Evolutionary conservation across 2,329 filamentous ascomycete species (phyloP), one percentile per base, ranked within the genome.

Genomic region (Trichoderma cornu-damae): DNA sequence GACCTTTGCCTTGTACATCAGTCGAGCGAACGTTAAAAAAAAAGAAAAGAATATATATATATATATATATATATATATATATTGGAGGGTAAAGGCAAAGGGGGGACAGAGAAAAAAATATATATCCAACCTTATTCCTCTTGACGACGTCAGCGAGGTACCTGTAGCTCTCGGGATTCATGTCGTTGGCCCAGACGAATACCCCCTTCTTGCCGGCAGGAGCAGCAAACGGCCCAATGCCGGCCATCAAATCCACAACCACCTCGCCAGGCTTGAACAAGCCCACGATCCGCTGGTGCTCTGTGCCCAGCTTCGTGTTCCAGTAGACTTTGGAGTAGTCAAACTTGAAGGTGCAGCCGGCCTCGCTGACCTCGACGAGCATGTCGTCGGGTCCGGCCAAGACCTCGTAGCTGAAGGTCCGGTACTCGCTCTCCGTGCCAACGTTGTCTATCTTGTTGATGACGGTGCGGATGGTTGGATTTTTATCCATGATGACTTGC

Each of bases 311-410:
- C 64, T 93, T 86, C 67, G 86, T 91, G 74, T 99, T 99, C 93
- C 93, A 99, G 78, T 99, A 99, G 3, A 99, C 94, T 65, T 95
- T 95, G 61, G 88, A 84, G 72, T 96, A 99, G 76, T 99, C 89
- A 72, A 99, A 97, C 57, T 80, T 79, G 75, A 96, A 99, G n/a
- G 80, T 77, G 75, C 94, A 97, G 60, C 85, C 83, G 65, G 89
- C 87, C 73, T 96, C 91, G 62, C 82, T 84, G 52, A 94, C 81
- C 61, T 89, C 83, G 55, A 99, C 94, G 53, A 92, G 85, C 71
- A 96, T 77, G 67, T 97, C 86, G 65, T 90, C 84, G 0, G 84
- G 81, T 0, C 94, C 94, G 1, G 85, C 86, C 0, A 99, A 82
- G 12, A 97, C 82, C 74, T 99, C 94, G 75, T 96, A 97, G 30